phyloP scores from a whole-genome alignment of 1,284 basidiomycete species.

The Grifola frondosa region DNA sequence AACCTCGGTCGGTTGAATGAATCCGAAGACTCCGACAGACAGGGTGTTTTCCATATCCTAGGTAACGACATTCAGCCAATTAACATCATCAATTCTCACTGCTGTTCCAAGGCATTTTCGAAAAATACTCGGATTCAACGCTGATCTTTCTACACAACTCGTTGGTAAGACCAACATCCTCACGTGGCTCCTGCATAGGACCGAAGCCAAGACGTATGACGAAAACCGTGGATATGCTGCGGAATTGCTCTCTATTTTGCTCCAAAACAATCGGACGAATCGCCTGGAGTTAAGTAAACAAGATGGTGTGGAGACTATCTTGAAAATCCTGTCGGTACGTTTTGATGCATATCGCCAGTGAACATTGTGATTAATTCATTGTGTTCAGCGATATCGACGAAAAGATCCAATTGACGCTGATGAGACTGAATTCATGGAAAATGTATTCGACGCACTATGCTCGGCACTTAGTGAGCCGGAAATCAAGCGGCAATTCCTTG shows the following conservation, averaged over 20 bases:
- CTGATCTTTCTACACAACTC: conserved; percentile 68
- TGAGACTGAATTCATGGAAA: conserved; percentile 97
- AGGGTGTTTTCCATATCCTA: conserved; percentile 90
- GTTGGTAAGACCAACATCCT: conserved; percentile 75
- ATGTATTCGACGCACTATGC: conserved; percentile 88
- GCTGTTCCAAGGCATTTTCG: conserved; percentile 70
- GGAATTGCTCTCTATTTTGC: conserved; percentile 85
- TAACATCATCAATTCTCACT: not conserved
- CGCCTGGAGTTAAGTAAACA: conserved; percentile 62
- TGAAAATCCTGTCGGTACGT: conserved; percentile 82
- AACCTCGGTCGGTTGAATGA: conserved; percentile 85
- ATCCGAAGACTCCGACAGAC: conserved; percentile 82
- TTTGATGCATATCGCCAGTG: conserved; percentile 2
- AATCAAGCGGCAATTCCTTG: conserved; percentile 80
- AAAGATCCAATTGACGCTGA: conserved; percentile 83
- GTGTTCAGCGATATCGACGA: conserved; percentile 78
- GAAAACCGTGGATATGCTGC: conserved; percentile 88
- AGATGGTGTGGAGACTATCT: conserved; percentile 77
- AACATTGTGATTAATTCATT: conserved; percentile 1
- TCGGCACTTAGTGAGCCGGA: conserved; percentile 74
- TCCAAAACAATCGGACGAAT: conserved; percentile 73
- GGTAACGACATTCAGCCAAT: conserved; percentile 40
- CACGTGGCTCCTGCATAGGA: conserved; percentile 79
- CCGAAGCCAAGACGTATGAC: conserved; percentile 72
- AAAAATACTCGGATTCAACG: conserved; percentile 90